Conservation (phyloP, 805 yeast genomes). For the Metschnikowia henanensis region DNA sequence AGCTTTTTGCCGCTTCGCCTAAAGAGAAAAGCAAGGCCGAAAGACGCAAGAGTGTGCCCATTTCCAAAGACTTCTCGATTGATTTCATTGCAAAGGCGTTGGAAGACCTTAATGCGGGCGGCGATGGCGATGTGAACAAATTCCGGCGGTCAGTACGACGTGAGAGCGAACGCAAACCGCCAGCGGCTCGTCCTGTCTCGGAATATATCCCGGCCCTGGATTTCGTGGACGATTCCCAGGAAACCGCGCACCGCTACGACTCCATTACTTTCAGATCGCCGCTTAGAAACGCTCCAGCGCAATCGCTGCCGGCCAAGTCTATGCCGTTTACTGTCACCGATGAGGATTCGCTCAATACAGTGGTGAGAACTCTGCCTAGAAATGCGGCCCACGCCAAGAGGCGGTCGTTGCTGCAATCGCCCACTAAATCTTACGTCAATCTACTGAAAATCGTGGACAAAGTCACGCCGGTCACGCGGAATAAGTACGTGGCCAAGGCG, state of each 20-base stretch:
- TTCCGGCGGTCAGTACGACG: conserved; percentile 39
- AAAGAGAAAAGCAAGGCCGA: conserved; percentile 13
- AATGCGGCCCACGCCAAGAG: conserved; percentile 10
- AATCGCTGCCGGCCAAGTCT: neutral
- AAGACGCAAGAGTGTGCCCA: conserved; percentile 27
- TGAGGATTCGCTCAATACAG: conserved; percentile 11
- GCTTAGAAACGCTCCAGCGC: neutral
- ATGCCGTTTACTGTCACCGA: neutral
- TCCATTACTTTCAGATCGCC: conserved; percentile 26
- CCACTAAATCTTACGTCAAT: conserved; percentile 35
- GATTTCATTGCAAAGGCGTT: conserved; percentile 47
- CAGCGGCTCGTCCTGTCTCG: neutral
- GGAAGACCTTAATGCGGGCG: conserved; percentile 45
- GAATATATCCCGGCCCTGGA: conserved; percentile 25
- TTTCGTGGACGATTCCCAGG: conserved; percentile 35
- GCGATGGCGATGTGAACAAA: conserved; percentile 43
- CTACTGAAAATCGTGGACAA: conserved; percentile 29
- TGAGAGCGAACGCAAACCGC: neutral
- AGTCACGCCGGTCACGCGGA: conserved; percentile 33
- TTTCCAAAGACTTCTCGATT: conserved; percentile 43
- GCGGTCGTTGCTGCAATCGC: conserved; percentile 31
- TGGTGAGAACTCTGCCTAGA: conserved; percentile 4
- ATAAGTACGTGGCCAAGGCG: conserved; percentile 35
- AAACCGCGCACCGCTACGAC: conserved; percentile 39
- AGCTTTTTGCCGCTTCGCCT: conserved; percentile 23